Conservation (phyloP, 345 rosid species). For the Bruguiera parviflora region DNA sequence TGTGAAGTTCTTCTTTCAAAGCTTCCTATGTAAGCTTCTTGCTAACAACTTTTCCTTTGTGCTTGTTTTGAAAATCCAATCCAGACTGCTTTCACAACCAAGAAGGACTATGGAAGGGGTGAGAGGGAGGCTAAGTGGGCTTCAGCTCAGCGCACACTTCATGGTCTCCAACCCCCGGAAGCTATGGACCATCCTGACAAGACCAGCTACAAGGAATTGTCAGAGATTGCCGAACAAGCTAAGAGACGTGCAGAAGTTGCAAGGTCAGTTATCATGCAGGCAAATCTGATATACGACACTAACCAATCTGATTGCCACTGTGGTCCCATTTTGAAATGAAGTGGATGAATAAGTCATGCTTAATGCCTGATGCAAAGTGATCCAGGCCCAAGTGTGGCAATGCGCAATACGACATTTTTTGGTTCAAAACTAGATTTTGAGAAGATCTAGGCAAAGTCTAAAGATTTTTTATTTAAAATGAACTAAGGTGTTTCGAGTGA, state of each 20-base stretch:
- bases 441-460: no score
- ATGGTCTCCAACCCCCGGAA: slow-evolving; percentile 45
- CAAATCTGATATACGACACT: not conserved
- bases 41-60: not conserved
- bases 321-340: not conserved
- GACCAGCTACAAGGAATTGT: slow-evolving; percentile 32
- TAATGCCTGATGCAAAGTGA: not conserved
- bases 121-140: slow-evolving; percentile 85
- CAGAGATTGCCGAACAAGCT: slow-evolving; percentile 77
- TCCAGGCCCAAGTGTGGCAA: no score
- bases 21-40: not conserved
- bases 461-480: no score
- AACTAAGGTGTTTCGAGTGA: no score
- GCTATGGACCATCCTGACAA: slow-evolving; percentile 34
- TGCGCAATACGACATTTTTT: no score
- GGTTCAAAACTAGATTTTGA: no score
- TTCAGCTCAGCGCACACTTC: slow-evolving; percentile 62
- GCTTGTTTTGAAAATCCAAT: not conserved
- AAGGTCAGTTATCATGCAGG: slow-evolving; percentile 33
- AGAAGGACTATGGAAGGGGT: slow-evolving; percentile 70
- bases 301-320: no score
- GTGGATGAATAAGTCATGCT: not conserved
- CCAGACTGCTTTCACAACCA: slow-evolving; percentile 73
- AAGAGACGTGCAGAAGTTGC: slow-evolving; percentile 75
- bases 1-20: not conserved